phyloP scores from a whole-genome alignment of 495 filamentous ascomycete species.

The Aspergillus diversus region DNA sequence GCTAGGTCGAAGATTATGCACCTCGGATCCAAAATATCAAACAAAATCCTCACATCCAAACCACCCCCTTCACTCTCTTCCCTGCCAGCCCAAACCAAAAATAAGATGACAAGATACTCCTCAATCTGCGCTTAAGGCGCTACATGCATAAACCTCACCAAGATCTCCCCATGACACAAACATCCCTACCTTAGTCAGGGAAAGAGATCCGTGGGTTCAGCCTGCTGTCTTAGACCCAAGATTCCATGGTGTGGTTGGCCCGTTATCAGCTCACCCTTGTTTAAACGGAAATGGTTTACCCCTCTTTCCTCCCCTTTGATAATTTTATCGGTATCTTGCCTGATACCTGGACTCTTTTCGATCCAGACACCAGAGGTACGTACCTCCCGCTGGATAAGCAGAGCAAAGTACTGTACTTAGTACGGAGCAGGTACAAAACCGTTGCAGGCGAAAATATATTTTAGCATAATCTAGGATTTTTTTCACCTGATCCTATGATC shows the following conservation, averaged over 20 bases:
- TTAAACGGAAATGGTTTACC: conserved; percentile 15
- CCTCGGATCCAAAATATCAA: neutral
- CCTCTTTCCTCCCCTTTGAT: neutral
- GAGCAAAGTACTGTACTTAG: neutral
- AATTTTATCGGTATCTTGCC: neutral
- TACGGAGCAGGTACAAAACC: neutral
- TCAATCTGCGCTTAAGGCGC: conserved; percentile 20
- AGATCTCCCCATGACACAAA: conserved; percentile 19
- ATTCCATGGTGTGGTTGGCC: conserved; percentile 12
- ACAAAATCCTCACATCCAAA: neutral
- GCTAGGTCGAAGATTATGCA: neutral
- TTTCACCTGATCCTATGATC: neutral
- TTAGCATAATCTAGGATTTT: too few relatives aligned
- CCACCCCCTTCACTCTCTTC: neutral
- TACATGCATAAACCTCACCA: conserved; percentile 10
- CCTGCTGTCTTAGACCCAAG: conserved; percentile 4
- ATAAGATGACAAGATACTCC: neutral
- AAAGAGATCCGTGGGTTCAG: conserved; percentile 20
- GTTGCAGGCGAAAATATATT: too few relatives aligned
- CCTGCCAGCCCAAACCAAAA: neutral
- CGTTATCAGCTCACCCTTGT: conserved; percentile 10
- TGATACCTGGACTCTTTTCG: neutral
- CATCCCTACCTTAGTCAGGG: conserved; percentile 1
- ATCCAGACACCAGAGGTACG: too few relatives aligned
- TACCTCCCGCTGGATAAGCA: neutral